phyloP scores from a whole-genome alignment of 2,329 filamentous ascomycete genomes.

The Didymosphaeria variabile region DNA sequence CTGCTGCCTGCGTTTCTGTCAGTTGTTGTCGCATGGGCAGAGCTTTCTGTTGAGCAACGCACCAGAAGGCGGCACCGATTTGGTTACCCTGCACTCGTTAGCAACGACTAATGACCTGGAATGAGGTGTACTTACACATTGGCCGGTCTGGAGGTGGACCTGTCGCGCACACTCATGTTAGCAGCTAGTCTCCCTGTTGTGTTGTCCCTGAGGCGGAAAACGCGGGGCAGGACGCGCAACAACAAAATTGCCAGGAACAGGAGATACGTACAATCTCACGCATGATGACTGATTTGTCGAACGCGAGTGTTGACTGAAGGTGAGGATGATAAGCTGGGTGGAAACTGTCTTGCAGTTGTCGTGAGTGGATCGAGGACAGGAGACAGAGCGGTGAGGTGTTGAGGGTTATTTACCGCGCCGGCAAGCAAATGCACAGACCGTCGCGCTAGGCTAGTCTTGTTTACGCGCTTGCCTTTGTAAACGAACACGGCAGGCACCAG shows the following conservation, averaged over 20 bases:
- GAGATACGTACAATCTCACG: conserved; percentile 72
- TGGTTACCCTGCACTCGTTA: conserved; percentile 85
- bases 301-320: conserved; percentile 36
- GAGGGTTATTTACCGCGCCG: conserved; percentile 36
- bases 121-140: conserved; percentile 78
- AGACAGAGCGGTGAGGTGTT: conserved; percentile 43
- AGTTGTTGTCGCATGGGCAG: conserved; percentile 23
- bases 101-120: conserved; percentile 23
- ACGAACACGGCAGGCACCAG: conserved; percentile 26
- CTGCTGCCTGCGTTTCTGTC: conserved; percentile 55
- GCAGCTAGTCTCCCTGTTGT: conserved; percentile 61
- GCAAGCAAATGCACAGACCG: conserved; percentile 24
- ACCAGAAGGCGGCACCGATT: conserved; percentile 99
- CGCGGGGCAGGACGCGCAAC: conserved; percentile 55
- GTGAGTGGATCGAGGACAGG: conserved; percentile 41
- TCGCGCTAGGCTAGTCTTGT: conserved; percentile 29
- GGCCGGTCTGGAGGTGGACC: conserved; percentile 99
- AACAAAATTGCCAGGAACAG: conserved; percentile 51
- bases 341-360: conserved; percentile 37
- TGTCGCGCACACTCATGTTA: conserved; percentile 65
- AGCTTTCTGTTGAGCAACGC: conserved; percentile 50
- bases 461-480: conserved; percentile 17
- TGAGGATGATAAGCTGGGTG: conserved; percentile 45
- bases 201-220: conserved; percentile 46
- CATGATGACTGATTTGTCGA: conserved; percentile 60